phyloP scores from a whole-genome alignment of 2,329 filamentous ascomycete genomes.

The Aureobasidium pullulans region DNA sequence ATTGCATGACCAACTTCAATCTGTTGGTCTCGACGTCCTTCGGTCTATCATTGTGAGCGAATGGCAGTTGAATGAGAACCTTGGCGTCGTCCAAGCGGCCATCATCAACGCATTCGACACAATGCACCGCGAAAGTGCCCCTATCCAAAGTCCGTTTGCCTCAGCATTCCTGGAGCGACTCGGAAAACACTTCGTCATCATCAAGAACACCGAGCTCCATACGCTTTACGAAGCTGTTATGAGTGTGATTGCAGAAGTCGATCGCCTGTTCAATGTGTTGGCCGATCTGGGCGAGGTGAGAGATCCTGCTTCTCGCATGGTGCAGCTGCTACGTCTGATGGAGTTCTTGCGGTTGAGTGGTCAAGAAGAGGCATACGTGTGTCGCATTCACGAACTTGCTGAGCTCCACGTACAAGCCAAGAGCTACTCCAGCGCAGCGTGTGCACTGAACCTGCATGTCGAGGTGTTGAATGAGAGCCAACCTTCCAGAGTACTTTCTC shows the following conservation, averaged over 20 bases:
- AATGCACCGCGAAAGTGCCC: constrained; percentile 60
- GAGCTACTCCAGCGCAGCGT: constrained; percentile 79
- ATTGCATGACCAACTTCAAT: constrained; percentile 83
- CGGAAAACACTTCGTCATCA: constrained; percentile 67
- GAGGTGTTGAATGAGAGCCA: constrained; percentile 66
- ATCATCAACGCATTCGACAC: constrained; percentile 90
- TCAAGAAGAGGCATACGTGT: constrained; percentile 92
- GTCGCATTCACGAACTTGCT: constrained; percentile 89
- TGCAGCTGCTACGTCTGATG: constrained; percentile 86
- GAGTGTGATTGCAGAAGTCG: constrained; percentile 73
- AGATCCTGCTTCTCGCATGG: constrained; percentile 67
- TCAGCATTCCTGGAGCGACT: constrained; percentile 69
- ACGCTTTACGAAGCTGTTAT: constrained; percentile 68
- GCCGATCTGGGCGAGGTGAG: constrained; percentile 67
- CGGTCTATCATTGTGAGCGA: constrained; percentile 99
- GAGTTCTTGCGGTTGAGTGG: constrained; percentile 95
- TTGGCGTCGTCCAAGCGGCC: constrained; percentile 86
- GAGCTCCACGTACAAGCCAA: constrained; percentile 65
- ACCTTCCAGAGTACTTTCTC: neutral
- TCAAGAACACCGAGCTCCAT: constrained; percentile 61
- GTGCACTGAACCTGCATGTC: constrained; percentile 83
- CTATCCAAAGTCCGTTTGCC: constrained; percentile 1
- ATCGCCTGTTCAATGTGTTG: constrained; percentile 84
- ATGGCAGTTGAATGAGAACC: constrained; percentile 89
- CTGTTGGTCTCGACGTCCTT: constrained; percentile 84